Evolutionary conservation across 306 rosid genomes (phyloP).

Genomic region (Fragaria iinumae): DNA sequence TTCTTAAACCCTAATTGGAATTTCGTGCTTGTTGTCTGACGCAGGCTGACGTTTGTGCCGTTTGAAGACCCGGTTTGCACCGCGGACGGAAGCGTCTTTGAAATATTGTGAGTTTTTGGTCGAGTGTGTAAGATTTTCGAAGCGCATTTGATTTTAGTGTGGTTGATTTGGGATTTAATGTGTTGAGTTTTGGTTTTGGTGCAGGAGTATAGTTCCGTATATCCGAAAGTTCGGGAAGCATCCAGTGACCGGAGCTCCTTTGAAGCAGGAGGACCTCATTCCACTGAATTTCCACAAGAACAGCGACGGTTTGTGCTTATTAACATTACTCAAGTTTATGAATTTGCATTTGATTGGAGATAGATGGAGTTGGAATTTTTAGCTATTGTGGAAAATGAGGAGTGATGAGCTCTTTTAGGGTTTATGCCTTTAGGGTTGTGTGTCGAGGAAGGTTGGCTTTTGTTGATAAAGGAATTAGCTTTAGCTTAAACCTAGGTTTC

Average conservation of each 20-base stretch:
- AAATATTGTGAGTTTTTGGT: conserved; percentile 48
- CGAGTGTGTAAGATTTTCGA: not conserved
- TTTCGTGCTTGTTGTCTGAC: not conserved
- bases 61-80: conserved; percentile 87
- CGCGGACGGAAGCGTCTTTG: conserved; percentile 78
- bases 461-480: not conserved
- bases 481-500: not conserved
- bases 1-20: not conserved
- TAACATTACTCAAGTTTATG: not conserved
- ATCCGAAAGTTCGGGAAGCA: conserved; percentile 78
- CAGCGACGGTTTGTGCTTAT: conserved; percentile 60
- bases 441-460: not conserved
- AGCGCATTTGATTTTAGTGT: not conserved
- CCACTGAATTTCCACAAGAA: conserved; percentile 89
- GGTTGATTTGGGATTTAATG: not conserved
- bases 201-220: conserved; percentile 81
- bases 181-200: conserved; percentile 14
- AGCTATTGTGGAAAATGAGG: not conserved
- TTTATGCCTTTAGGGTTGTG: not conserved
- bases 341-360: not conserved
- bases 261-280: conserved; percentile 76
- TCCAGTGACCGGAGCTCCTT: conserved; percentile 75
- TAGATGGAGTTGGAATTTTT: not conserved
- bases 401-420: not conserved
- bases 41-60: conserved; percentile 88